Conservation (phyloP, 306 rosid genomes). For the Herpetospermum pedunculosum region DNA sequence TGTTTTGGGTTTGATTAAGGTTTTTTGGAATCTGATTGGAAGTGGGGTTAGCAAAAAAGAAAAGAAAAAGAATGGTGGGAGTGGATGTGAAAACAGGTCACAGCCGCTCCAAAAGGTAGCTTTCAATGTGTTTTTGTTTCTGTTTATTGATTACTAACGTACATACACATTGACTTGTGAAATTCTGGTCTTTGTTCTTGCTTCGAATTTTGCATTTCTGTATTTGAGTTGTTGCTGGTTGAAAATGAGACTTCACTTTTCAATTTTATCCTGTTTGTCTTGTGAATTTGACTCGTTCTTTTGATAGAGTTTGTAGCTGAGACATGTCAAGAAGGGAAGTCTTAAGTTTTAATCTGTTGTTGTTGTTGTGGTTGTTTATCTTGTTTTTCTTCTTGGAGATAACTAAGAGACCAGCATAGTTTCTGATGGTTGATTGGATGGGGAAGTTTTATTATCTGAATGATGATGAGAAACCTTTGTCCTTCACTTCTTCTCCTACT, state of each 20-base stretch:
- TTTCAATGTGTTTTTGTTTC: background rate
- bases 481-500: slow-evolving; percentile 10
- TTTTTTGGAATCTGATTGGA: slow-evolving; percentile 17
- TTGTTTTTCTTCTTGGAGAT: background rate
- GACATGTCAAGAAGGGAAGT: background rate
- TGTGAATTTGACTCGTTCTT: background rate
- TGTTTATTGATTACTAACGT: background rate
- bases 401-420: background rate
- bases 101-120: slow-evolving; percentile 69
- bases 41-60: slow-evolving; percentile 17
- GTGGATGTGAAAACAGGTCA: slow-evolving; percentile 40
- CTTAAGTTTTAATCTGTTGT: background rate
- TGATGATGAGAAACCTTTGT: slow-evolving; percentile 2
- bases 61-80: slow-evolving; percentile 40
- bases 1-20: background rate
- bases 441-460: background rate
- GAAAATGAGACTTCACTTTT: background rate
- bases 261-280: background rate
- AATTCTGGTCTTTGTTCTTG: slow-evolving; percentile 12
- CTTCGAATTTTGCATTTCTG: background rate
- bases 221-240: background rate
- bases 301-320: background rate
- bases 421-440: background rate
- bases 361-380: background rate
- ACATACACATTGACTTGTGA: background rate